phyloP scores from a whole-genome alignment of 805 yeast genomes.

The Candida takata region DNA sequence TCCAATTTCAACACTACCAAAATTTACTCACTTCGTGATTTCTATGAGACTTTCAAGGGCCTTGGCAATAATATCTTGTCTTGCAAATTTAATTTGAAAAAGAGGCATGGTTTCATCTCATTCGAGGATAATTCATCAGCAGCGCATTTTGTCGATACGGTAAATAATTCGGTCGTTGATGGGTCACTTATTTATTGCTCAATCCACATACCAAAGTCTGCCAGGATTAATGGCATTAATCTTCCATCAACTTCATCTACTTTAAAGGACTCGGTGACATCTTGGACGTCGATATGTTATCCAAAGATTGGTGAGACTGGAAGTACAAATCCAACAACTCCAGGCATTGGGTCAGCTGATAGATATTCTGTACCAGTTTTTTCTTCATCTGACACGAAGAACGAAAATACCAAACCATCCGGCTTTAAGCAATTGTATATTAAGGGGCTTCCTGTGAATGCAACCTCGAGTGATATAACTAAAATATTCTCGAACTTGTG shows the following conservation, averaged over 20 bases:
- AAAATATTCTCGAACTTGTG: conserved; percentile 42
- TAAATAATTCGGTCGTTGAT: conserved; percentile 24
- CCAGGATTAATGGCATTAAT: conserved; percentile 5
- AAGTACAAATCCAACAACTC: too few relatives aligned
- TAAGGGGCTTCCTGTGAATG: conserved; percentile 37
- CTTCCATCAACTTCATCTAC: too few relatives aligned
- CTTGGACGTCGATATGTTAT: too few relatives aligned
- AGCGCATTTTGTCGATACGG: conserved; percentile 25
- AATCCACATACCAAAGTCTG: conserved; percentile 30
- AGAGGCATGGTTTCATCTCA: conserved; percentile 35
- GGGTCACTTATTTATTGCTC: conserved; percentile 32
- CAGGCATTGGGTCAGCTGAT: too few relatives aligned
- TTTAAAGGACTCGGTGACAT: too few relatives aligned
- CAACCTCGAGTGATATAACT: conserved; percentile 34
- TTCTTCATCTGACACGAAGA: too few relatives aligned
- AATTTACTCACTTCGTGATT: conserved; percentile 34
- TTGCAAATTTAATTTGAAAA: conserved; percentile 32
- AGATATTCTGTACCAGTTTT: too few relatives aligned
- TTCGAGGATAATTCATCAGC: conserved; percentile 31
- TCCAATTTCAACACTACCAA: conserved; percentile 30
- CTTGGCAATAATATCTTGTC: conserved; percentile 38
- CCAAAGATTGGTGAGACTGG: too few relatives aligned
- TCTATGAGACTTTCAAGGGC: conserved; percentile 42
- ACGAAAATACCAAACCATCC: not conserved
- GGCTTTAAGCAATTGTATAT: conserved; percentile 34